phyloP scores from a whole-genome alignment of 306 rosid species.

The Gleditsia sinensis region DNA sequence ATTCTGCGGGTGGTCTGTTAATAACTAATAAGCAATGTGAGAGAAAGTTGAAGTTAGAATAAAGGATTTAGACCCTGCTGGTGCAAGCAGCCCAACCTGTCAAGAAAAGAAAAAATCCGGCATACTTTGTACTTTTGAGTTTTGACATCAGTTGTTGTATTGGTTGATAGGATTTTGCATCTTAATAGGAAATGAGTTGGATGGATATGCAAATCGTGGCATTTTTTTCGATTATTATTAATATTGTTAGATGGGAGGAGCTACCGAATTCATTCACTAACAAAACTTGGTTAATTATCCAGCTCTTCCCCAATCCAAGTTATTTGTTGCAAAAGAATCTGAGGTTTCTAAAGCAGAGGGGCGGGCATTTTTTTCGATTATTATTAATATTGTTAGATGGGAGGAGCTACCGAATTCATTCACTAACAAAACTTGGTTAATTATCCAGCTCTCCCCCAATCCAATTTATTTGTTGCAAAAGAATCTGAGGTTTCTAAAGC shows the following conservation, averaged over 20 bases:
- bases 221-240: background rate
- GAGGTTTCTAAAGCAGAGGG: conserved; percentile 32
- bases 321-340: conserved; percentile 59
- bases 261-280: conserved; percentile 19
- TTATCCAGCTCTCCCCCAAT: conserved; percentile 65
- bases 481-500: conserved; percentile 43
- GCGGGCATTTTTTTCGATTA: too few species aligned
- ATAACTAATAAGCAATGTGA: background rate
- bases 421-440: conserved; percentile 35
- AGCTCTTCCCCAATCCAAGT: conserved; percentile 65
- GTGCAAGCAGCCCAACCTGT: background rate
- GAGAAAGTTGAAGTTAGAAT: background rate
- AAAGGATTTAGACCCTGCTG: background rate
- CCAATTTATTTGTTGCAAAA: conserved; percentile 57
- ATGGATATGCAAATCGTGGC: background rate
- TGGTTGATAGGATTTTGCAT: background rate
- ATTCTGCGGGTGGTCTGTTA: background rate
- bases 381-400: background rate
- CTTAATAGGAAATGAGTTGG: background rate
- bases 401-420: conserved; percentile 2
- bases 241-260: background rate
- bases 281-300: conserved; percentile 41
- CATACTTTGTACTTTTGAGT: background rate
- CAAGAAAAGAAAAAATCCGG: too few species aligned
- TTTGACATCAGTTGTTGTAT: background rate